Evolutionary conservation across 345 rosid species (phyloP).

Genomic region (Citrus medica): DNA sequence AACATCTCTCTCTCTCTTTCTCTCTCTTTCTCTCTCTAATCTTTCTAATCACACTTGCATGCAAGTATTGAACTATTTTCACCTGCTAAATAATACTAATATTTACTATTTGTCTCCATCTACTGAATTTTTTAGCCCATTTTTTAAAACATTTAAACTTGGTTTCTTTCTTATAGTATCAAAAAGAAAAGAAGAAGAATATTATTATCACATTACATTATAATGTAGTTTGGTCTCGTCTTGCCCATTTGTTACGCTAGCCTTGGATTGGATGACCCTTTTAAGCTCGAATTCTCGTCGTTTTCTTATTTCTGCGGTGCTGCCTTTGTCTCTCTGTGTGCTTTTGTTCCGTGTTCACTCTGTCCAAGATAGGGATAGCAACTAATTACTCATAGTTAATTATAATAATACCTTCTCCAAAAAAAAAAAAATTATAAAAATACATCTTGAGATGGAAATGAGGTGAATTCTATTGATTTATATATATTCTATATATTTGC

Average conservation of each 20-base stretch:
- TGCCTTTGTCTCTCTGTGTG: neutral
- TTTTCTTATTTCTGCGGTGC: constrained; percentile 23
- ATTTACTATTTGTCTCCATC: neutral
- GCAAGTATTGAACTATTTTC: neutral
- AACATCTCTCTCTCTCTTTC: neutral
- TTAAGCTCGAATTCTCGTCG: constrained; percentile 42
- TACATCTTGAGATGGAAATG: neutral
- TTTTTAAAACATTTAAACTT: neutral
- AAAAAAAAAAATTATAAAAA: no score
- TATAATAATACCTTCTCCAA: no score
- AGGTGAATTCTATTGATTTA: neutral
- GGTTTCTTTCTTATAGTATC: neutral
- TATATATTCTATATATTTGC: neutral
- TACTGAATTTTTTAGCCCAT: neutral
- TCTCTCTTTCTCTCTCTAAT: neutral
- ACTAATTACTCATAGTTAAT: neutral
- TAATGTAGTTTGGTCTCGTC: constrained; percentile 3
- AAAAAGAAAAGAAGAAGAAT: no score
- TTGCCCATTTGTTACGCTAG: constrained; percentile 21
- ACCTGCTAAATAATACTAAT: neutral
- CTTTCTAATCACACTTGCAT: neutral
- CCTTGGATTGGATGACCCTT: constrained; percentile 30
- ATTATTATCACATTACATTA: neutral
- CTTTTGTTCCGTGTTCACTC: constrained; percentile 36
- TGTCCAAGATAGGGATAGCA: constrained; percentile 20